Evolutionary conservation across 169 alveolate species (phyloP), one percentile per base, ranked within the genome.

Genomic region (Cryptosporidium muris): DNA sequence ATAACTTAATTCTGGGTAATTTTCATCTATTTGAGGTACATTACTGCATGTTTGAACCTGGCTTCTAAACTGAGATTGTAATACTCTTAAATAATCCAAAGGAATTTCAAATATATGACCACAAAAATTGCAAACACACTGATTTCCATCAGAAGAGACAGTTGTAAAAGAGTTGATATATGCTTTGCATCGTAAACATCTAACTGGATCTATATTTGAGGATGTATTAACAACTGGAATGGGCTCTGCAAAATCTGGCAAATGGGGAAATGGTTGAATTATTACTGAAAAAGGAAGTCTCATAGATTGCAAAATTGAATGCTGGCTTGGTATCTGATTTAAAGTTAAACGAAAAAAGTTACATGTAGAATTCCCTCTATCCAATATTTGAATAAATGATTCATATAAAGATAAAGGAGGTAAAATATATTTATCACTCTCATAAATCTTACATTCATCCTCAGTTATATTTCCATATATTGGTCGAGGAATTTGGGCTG

Each of bases 51-150:
- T 43, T 25, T 74, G 60, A 45, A 42, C 60, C 48, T 74, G 85
- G 8, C 52, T 56, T 64, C 60, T 74, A 1, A 74, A 34, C 54
- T 74, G 85, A 6, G 68, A 74, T 60, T 74, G 85, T 8, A 74
- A n/a, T 25, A 74, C 11, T 14, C 85, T 74, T 60, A 74, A 48
- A 25, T 74, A 74, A 40, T 74, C 85, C 40, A 58, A 58, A 7
- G 85, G 85, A 16, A 74, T 85, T 64, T 47, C 88, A 80, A 89
- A 89, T 37, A 81, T 80, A 51, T 88, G 88, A 6, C 88, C 90
- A 56, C 92, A 89, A 66, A 89, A 81, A 81, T 82, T 89, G 66
- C 92, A 89, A 40, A 82, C 63, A 66, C 92, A 89, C 43, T 89
- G 90, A 47, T 66, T 82, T 64, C 92, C 90, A 14, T 66, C 80